phyloP scores from a whole-genome alignment of 2,329 filamentous ascomycete genomes.

The Phaeophleospora eucalypticola region DNA sequence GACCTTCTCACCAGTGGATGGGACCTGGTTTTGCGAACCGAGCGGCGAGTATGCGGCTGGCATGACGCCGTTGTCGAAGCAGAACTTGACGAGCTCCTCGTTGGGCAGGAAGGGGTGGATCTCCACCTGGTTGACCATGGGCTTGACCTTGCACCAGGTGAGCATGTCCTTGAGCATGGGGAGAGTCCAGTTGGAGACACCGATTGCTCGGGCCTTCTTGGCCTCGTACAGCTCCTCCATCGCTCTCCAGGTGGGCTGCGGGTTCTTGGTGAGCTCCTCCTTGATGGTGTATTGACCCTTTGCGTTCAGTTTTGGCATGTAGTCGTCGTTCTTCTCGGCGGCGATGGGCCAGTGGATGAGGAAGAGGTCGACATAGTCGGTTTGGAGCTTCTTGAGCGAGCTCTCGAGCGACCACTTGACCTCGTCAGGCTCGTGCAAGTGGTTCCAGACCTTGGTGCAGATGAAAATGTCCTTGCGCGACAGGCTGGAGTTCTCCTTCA shows the following conservation, averaged over 20 bases:
- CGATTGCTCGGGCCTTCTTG: slow-evolving; percentile 53
- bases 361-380: slow-evolving; percentile 36
- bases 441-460: slow-evolving; percentile 52
- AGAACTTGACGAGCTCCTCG: slow-evolving; percentile 55
- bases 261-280: slow-evolving; percentile 62
- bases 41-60: slow-evolving; percentile 55
- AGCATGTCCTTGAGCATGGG: slow-evolving; percentile 43
- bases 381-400: slow-evolving; percentile 32
- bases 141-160: slow-evolving; percentile 39
- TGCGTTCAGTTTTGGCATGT: slow-evolving; percentile 46
- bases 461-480: slow-evolving; percentile 51
- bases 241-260: slow-evolving; percentile 58
- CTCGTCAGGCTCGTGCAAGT: slow-evolving; percentile 42
- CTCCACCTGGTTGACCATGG: slow-evolving; percentile 47
- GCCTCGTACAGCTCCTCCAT: slow-evolving; percentile 57
- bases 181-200: slow-evolving; percentile 51
- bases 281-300: slow-evolving; percentile 61
- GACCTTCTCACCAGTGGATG: slow-evolving; percentile 63
- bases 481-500: slow-evolving; percentile 44
- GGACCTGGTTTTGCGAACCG: slow-evolving; percentile 66
- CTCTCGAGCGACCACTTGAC: slow-evolving; percentile 34
- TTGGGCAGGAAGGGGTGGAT: slow-evolving; percentile 60
- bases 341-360: slow-evolving; percentile 45
- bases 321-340: slow-evolving; percentile 48
- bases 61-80: slow-evolving; percentile 54